Conservation (phyloP, 2,329 filamentous ascomycete genomes). For the Pyrenophora graminea region DNA sequence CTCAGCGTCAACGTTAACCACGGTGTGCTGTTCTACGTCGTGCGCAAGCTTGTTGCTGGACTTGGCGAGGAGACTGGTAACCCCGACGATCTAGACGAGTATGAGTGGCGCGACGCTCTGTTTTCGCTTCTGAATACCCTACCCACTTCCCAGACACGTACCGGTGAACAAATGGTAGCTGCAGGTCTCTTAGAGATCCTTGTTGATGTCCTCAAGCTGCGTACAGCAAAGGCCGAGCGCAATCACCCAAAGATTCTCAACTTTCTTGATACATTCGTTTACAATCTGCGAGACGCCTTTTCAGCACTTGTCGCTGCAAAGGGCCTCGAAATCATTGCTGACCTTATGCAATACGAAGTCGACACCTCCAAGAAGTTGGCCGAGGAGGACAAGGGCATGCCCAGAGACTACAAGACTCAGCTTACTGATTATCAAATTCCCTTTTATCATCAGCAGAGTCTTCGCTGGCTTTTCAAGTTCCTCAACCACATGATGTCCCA, state of each 20-base stretch:
- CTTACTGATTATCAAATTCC: constrained; percentile 92
- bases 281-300: constrained; percentile 83
- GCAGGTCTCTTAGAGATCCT: constrained; percentile 89
- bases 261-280: constrained; percentile 87
- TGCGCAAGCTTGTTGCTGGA: constrained; percentile 85
- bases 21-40: constrained; percentile 88
- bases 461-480: constrained; percentile 94
- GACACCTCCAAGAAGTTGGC: constrained; percentile 68
- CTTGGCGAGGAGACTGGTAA: constrained; percentile 60
- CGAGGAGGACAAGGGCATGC: constrained; percentile 72
- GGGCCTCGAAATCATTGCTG: constrained; percentile 88
- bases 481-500: constrained; percentile 92
- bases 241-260: constrained; percentile 82
- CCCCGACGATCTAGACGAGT: constrained; percentile 68
- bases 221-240: constrained; percentile 79
- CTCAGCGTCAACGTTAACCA: constrained; percentile 96
- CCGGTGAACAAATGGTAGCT: constrained; percentile 81
- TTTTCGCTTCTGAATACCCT: constrained; percentile 87
- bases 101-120: constrained; percentile 88
- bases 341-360: constrained; percentile 80
- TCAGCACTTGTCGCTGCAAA: constrained; percentile 78
- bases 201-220: constrained; percentile 82
- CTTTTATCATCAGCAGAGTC: constrained; percentile 88
- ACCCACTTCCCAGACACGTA: constrained; percentile 70
- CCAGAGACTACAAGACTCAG: constrained; percentile 72